Evolutionary conservation across 23 red algal species (phyloP).

Genomic region (Gracilariopsis chorda): DNA sequence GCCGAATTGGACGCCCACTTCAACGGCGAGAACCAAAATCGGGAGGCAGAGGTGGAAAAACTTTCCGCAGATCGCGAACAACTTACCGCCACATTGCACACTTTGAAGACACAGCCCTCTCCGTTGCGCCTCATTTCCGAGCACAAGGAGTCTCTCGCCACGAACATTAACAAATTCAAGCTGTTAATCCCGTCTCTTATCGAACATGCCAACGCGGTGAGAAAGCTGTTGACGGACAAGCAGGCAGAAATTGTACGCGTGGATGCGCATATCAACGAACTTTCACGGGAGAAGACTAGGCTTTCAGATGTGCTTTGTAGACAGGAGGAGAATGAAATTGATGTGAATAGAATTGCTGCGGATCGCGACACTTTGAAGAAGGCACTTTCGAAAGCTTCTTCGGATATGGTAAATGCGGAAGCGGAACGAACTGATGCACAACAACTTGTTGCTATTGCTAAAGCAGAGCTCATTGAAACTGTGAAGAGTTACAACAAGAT

Average conservation of each 20-base stretch:
- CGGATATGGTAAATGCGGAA: not conserved
- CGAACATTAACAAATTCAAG: constrained; percentile 73
- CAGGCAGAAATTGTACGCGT: constrained; percentile 39
- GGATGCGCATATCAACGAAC: constrained; percentile 6
- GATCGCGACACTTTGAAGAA: constrained; percentile 1
- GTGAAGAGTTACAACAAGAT: not conserved
- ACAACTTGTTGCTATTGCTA: not conserved
- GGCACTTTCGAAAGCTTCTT: not conserved
- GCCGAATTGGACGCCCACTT: not conserved
- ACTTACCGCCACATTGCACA: constrained; percentile 12
- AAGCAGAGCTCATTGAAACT: not conserved
- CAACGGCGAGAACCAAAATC: constrained; percentile 7
- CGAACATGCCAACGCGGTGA: constrained; percentile 45
- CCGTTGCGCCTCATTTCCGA: constrained; percentile 2
- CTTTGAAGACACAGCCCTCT: constrained; percentile 46
- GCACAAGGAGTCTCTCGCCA: constrained; percentile 38
- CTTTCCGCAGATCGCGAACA: constrained; percentile 20
- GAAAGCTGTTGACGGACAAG: constrained; percentile 37
- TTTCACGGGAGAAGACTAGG: constrained; percentile 26
- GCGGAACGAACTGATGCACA: constrained; percentile 14
- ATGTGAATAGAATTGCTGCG: constrained; percentile 34
- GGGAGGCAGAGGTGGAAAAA: constrained; percentile 3
- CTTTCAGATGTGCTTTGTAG: constrained; percentile 20
- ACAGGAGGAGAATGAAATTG: constrained; percentile 59
- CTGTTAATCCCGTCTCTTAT: constrained; percentile 36